phyloP scores from a whole-genome alignment of 345 rosid genomes.

The Hypericum androsaemum region DNA sequence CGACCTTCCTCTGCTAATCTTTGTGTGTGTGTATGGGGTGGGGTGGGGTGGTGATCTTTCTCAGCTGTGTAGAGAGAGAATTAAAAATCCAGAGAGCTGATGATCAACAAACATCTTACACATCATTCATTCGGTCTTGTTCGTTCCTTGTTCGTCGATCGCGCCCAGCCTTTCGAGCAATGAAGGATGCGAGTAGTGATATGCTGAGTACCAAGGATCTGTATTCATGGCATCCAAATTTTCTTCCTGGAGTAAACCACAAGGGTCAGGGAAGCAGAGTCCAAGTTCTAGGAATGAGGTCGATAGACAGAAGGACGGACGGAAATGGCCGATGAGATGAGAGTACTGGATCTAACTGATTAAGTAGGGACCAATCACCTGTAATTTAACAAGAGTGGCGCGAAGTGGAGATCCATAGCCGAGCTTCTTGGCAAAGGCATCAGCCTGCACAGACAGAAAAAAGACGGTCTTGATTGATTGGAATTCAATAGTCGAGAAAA shows the following conservation, averaged over 20 bases:
- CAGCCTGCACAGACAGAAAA: constrained; percentile 47
- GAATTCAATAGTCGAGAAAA: not conserved
- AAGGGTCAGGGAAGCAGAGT: no score
- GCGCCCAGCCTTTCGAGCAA: constrained; percentile 92
- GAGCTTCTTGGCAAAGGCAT: constrained; percentile 91
- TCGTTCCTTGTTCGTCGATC: constrained; percentile 58
- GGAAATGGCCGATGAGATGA: no score
- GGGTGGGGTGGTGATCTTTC: no score
- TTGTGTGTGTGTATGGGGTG: no score
- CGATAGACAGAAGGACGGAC: no score
- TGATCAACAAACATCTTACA: no score
- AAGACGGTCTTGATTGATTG: constrained; percentile 14
- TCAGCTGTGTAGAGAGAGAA: no score
- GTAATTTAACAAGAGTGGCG: constrained; percentile 85
- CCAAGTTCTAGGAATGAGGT: no score
- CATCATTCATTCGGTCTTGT: constrained; percentile 57
- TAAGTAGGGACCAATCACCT: constrained; percentile 41
- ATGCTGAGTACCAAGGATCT: constrained; percentile 95
- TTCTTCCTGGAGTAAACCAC: constrained; percentile 59
- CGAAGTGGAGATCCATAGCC: constrained; percentile 81
- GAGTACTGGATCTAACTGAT: no score
- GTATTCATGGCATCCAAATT: constrained; percentile 93
- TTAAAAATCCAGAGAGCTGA: no score
- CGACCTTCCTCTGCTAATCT: no score
- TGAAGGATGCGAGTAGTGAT: constrained; percentile 96